Base-by-base conservation (phyloP, 164 flowering plant species). In the Stephania japonica region DNA sequence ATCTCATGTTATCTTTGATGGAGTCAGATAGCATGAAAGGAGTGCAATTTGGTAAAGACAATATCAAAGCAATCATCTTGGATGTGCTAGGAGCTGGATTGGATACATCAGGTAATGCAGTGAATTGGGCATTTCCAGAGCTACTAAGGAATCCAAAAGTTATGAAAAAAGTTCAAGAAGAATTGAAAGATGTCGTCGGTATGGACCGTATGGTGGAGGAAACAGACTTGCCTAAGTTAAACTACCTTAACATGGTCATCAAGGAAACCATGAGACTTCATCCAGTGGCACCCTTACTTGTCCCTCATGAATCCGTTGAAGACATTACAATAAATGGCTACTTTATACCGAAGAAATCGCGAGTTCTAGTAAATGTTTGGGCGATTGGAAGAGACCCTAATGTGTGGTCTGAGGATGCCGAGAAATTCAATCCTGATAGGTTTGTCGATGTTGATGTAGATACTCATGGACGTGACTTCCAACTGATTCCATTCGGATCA, bases 291-390 rank as follows among this genome's bases (percentile, higher is more conserved):
- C 38, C 38, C 38, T 77, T 81, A 44, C 70, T 81, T 1, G 18
- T 76, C 18, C 84, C 84, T 9, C 79, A 25, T 14, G 74, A 78
- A 49, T 71, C 79, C 42, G 53, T 23, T 5, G 75, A 76, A 9
- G 77, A 78, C 18, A 23, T 23, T 11, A 75, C 49, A 2, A 64
- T 77, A 19, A 49, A 80, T 11, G 76, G 72, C 12, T 80, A 71
- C 42, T 63, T 43, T 32, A 75, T 77, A 59, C 72, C 78, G 8
- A 61, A 65, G 68, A 72, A 75, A 18, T 61, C 83, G 5, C 38
- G 73, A 27, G 44, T 77, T 12, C 7, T 80, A 5, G 24, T 75
- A 7, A 80, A 77, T 62, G 73, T 43, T 4, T 78, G 81, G 81
- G 65, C 76, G 1, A 78, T 77, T 12, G 80, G 74, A 59, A 24